Evolutionary conservation across 2,329 filamentous ascomycete genomes (phyloP), one percentile per base, ranked within the genome.

Genomic region (Penicillium sp.): DNA sequence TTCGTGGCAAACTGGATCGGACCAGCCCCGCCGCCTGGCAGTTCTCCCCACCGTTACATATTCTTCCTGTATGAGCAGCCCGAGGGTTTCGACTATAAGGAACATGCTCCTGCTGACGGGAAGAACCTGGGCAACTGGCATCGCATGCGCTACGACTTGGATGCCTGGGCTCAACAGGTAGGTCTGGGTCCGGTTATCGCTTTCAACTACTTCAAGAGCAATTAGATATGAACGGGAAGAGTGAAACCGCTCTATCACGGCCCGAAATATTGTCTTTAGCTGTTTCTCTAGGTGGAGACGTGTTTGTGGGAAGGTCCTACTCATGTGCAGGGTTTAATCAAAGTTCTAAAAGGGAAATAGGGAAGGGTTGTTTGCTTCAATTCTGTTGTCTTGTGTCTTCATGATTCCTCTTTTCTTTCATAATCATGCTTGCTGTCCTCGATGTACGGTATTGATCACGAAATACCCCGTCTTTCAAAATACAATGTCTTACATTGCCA

Each of bases 1-100:
- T 69, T 67, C 31, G 51, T 71, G 10, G 65, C 65, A 1, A 64
- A 71, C 46, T 83, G 78, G 58, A 73, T 79, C 45, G 75, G 71
- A 0, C 79, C 81, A 2, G 73, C 70, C 3, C 79, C 80, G n/a
- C 80, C 80, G 11, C 75, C 75, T 0, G 59, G 67, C 6, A 78
- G 77, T 52, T 59, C 69, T 7, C 77, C 80, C 9, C 80, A 83
- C 65, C 77, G 80, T 0, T 83, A 83, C 59, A 52, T 73, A 3
- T 82, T 81, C 60, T 71, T 81, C 54, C 61, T 82, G 19, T 82
- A 77, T 54, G 75, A 80, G 57, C 77, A 82, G 64, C 79, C 79
- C 0, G 64, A 52, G 23, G 69, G 60, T 1, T 76, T 81, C 40
- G 67, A 75, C 16, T 61, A 48, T 5, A 63, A 58, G 47, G 67